Evolutionary conservation across 2,329 filamentous ascomycete genomes (phyloP), one percentile per base, ranked within the genome.

Genomic region (Aspergillus pseudoglaucus): DNA sequence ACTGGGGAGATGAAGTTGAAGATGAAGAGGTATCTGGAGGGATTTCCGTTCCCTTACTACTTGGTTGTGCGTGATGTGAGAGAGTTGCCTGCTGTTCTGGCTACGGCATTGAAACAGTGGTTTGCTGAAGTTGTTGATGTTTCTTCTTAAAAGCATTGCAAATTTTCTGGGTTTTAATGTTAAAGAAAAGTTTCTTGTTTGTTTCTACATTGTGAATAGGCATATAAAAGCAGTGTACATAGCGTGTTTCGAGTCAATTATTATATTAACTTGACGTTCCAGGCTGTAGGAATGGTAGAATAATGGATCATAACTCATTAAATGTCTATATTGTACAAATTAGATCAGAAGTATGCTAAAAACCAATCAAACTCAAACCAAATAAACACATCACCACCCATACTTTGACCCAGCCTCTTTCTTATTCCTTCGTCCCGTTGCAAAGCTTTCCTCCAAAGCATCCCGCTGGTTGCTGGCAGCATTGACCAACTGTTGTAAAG

Each of bases 11-110:
- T 76, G 68, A 76, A 76, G 64, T 81, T 96, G 47, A 84, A 85
- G 59, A 90, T 94, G 67, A 86, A 89, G 74, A 83, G 88, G 61
- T 98, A 98, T 66, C 79, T 98, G 58, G 94, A 98, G 67, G 86
- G 84, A 6, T 98, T 98, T 69, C 93, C 94, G 0, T 99, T 99
- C 73, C 84, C 87, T 66, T 98, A 96, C 73, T 99, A 97, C 66
- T 73, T 98, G 47, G 88, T 98, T 57, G 93, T 98, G 49, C 84
- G 91, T 56, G 83, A 97, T 72, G 83, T 98, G 42, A 84, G 86
- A 61, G 93, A 98, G 69, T 75, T 99, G 62, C 93, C 94, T 4
- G 84, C 82, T 30, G 90, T 96, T 39, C 69, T 99, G 69, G 88
- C 90, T 12, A 87, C 87, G 23, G 79, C 95, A 57, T 71, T 99